phyloP scores from a whole-genome alignment of 1,284 basidiomycete species.

The Cystobasidium slooffiae region DNA sequence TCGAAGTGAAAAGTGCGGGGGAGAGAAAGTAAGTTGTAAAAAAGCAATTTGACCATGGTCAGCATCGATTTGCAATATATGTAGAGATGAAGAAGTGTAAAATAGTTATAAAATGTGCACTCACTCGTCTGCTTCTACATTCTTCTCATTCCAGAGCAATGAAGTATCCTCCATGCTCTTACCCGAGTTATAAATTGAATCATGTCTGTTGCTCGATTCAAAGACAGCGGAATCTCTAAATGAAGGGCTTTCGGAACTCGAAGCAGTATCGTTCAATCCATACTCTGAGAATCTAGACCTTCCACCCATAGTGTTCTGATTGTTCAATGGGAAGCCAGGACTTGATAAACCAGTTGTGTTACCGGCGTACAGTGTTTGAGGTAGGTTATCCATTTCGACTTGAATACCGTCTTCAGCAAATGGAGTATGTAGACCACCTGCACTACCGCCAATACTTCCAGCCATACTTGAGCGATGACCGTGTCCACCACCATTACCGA shows the following conservation, averaged over 20 bases:
- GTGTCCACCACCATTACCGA: neutral
- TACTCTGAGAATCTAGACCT: slow-evolving; percentile 41
- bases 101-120: neutral
- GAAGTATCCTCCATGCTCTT: slow-evolving; percentile 42
- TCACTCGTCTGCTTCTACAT: slow-evolving; percentile 51
- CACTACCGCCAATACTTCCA: slow-evolving; percentile 12
- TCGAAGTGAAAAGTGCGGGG: neutral
- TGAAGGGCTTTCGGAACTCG: slow-evolving; percentile 16
- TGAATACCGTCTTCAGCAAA: neutral
- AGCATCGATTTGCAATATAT: neutral
- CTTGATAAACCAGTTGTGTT: slow-evolving; percentile 11
- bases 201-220: slow-evolving; percentile 17
- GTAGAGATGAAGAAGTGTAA: neutral
- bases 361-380: slow-evolving; percentile 21
- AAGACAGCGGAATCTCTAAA: slow-evolving; percentile 36
- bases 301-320: neutral
- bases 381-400: slow-evolving; percentile 19
- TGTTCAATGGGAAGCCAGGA: neutral
- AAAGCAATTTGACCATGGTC: slow-evolving; percentile 7
- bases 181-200: slow-evolving; percentile 34
- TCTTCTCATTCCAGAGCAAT: slow-evolving; percentile 52
- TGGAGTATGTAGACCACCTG: slow-evolving; percentile 1
- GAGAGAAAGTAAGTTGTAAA: slow-evolving; percentile 16
- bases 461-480: slow-evolving; percentile 24
- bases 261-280: slow-evolving; percentile 31